Percentiles rank a stretch among this genome's conserved stretches.
These are phyloP conservation scores for Lithospermum erythrorhizon DNA, from an alignment of 257 asterid genomes.

Conservation along the genomic window DNA sequence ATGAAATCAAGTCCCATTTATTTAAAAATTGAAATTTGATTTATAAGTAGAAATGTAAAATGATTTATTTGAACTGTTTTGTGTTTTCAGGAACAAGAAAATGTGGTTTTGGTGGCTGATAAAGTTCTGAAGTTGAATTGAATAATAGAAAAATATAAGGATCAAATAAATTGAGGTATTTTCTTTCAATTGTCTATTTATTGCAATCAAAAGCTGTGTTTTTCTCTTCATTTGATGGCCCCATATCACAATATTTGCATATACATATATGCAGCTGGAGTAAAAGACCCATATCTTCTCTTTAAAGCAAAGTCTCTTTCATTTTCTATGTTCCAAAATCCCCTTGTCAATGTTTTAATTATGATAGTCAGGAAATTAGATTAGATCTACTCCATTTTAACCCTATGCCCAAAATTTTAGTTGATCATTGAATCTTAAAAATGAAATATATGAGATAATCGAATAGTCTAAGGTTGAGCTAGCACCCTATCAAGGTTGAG, in stretches of 20 bases:
- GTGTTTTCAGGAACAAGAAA: constrained; percentile 27
- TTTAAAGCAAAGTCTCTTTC: constrained; percentile 67
- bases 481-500: too few relatives aligned
- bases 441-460: too few relatives aligned
- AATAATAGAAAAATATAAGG: constrained; percentile 28
- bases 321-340: constrained; percentile 15
- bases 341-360: not conserved
- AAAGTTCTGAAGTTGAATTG: constrained; percentile 32
- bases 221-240: constrained; percentile 9
- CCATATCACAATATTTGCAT: constrained; percentile 7
- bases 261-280: constrained; percentile 23
- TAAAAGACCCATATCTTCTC: constrained; percentile 47
- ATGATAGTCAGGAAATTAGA: too few relatives aligned
- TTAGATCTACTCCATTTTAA: too few relatives aligned
- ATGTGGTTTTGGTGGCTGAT: constrained; percentile 27
- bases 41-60: too few relatives aligned
- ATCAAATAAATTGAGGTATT: constrained; percentile 30
- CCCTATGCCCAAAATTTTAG: not conserved
- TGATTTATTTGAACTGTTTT: not conserved
- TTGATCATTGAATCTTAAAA: constrained; percentile 34
- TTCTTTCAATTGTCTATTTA: constrained; percentile 11
- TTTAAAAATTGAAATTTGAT: too few relatives aligned
- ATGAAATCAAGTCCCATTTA: not conserved
- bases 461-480: too few relatives aligned
- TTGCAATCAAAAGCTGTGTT: constrained; percentile 18